Conservation (phyloP, 768 basidiomycete species). For the Mycena galopus region DNA sequence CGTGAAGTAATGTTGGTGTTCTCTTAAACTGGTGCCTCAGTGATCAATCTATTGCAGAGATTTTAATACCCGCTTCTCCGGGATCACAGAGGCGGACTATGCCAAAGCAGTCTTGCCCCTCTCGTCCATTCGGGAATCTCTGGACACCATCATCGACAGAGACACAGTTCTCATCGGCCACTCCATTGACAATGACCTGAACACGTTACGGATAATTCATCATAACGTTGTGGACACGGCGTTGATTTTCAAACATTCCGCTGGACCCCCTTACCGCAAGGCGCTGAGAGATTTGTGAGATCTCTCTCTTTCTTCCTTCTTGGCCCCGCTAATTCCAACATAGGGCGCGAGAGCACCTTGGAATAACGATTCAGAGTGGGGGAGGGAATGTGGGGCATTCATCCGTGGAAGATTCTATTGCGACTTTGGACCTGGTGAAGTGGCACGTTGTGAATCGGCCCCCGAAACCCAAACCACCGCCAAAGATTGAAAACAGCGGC, state of each 20-base stretch:
- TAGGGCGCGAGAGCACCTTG: conserved; percentile 87
- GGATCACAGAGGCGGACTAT: conserved; percentile 72
- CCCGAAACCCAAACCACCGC: conserved; percentile 18
- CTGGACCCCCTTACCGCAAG: conserved; percentile 81
- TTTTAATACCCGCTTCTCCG: conserved; percentile 92
- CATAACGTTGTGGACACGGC: conserved; percentile 89
- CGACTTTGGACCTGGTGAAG: conserved; percentile 89
- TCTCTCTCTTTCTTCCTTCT: conserved; percentile 31
- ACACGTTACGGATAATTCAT: conserved; percentile 90
- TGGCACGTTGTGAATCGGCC: conserved; percentile 73
- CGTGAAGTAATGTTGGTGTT: conserved; percentile 79
- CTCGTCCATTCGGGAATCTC: conserved; percentile 70
- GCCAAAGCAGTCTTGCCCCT: conserved; percentile 78
- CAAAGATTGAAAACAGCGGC: conserved; percentile 3
- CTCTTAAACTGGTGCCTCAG: neutral
- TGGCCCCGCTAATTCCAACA: conserved; percentile 22
- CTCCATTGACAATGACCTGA: conserved; percentile 94
- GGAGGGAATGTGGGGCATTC: conserved; percentile 86
- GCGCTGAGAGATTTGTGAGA: conserved; percentile 85
- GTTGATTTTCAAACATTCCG: conserved; percentile 84
- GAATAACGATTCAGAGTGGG: conserved; percentile 85
- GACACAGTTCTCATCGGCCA: conserved; percentile 92
- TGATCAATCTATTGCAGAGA: conserved; percentile 65
- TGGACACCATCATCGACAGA: conserved; percentile 79
- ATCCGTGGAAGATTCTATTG: conserved; percentile 89